Percentiles rank a stretch among this genome's conserved stretches.
phyloP scores from a whole-genome alignment of 2,329 filamentous ascomycete genomes.

The Colletotrichum tanaceti region DNA sequence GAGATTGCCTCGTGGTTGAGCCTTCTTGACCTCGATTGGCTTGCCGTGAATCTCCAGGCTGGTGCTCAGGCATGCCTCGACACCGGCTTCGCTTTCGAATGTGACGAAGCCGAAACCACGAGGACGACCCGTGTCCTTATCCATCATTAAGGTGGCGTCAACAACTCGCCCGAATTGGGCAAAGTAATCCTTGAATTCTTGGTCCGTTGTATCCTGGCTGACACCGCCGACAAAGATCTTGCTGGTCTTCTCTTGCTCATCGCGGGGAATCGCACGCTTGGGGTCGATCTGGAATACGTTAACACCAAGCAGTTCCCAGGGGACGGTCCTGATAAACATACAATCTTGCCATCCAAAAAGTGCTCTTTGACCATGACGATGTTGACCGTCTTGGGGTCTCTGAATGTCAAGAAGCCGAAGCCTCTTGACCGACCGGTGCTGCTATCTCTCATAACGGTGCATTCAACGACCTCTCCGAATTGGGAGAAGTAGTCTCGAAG shows the following conservation, averaged over 20 bases:
- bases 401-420: conserved; percentile 98
- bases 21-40: conserved; percentile 97
- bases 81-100: conserved; percentile 94
- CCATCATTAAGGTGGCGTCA: conserved; percentile 99
- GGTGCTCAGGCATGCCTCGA: conserved; percentile 87
- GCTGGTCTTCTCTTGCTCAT: conserved; percentile 97
- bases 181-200: conserved; percentile 97
- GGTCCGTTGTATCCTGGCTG: conserved; percentile 95
- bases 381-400: conserved; percentile 96
- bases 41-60: conserved; percentile 95
- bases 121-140: conserved; percentile 98
- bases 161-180: conserved; percentile 95
- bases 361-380: conserved; percentile 99
- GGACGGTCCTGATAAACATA: conserved; percentile 61
- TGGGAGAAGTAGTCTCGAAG: conserved; percentile 97
- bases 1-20: conserved; percentile 93
- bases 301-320: not conserved
- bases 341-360: conserved; percentile 97
- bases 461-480: conserved; percentile 96
- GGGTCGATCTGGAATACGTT: conserved; percentile 81
- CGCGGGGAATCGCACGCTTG: conserved; percentile 94
- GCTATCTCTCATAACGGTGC: conserved; percentile 98
- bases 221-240: conserved; percentile 99
- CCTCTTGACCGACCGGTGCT: conserved; percentile 92
- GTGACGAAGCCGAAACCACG: conserved; percentile 98